Conservation (phyloP, 2,329 filamentous ascomycete genomes). For the Aspergillus piperis region DNA sequence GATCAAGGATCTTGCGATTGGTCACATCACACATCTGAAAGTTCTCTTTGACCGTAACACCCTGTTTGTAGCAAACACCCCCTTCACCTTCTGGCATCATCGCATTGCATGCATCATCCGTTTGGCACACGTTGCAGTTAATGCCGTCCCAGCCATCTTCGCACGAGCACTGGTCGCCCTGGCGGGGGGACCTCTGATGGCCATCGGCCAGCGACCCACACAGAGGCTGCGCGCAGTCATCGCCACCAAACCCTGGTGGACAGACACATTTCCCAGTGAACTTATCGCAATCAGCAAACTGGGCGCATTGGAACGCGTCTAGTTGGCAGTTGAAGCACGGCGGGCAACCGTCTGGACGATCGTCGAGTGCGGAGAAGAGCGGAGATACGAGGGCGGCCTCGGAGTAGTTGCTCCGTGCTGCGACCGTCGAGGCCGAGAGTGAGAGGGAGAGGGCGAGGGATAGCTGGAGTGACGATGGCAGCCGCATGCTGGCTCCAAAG, state of each 20-base stretch:
- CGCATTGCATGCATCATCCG: slow-evolving; percentile 78
- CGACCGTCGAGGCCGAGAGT: slow-evolving; percentile 21
- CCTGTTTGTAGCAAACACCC: slow-evolving; percentile 89
- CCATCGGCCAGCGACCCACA: slow-evolving; percentile 87
- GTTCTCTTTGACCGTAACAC: slow-evolving; percentile 88
- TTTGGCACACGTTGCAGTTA: slow-evolving; percentile 95
- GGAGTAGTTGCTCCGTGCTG: slow-evolving; percentile 56
- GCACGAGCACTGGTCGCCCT: slow-evolving; percentile 74
- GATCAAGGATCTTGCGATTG: slow-evolving; percentile 87
- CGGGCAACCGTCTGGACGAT: slow-evolving; percentile 59
- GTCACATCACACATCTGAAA: slow-evolving; percentile 98
- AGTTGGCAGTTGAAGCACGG: slow-evolving; percentile 95
- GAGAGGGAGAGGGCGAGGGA: slow-evolving; percentile 30
- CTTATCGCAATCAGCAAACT: slow-evolving; percentile 85
- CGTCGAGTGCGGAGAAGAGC: slow-evolving; percentile 70
- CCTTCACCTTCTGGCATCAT: slow-evolving; percentile 81
- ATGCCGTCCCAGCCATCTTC: slow-evolving; percentile 94
- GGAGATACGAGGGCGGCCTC: slow-evolving; percentile 63
- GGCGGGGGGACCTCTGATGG: slow-evolving; percentile 72
- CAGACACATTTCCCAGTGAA: slow-evolving; percentile 92
- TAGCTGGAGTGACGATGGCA: slow-evolving; percentile 24
- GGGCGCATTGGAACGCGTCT: slow-evolving; percentile 85
- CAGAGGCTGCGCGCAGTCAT: slow-evolving; percentile 88
- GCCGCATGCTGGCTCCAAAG: slow-evolving; percentile 29
- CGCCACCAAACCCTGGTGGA: slow-evolving; percentile 87